phyloP scores from a whole-genome alignment of 1,139 yeast genomes.

The Diutina siamensis region DNA sequence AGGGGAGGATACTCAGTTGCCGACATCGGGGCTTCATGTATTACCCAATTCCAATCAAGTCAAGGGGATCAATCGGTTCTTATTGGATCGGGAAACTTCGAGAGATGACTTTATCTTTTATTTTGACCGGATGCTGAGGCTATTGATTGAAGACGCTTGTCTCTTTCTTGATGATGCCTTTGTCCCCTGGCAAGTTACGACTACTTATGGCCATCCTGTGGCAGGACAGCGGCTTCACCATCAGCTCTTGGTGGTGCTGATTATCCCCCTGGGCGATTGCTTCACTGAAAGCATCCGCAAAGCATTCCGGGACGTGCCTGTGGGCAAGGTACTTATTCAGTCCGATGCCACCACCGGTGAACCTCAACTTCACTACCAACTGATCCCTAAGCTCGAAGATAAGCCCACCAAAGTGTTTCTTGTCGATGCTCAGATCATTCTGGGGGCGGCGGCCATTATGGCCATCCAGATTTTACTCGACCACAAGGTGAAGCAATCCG shows the following conservation, averaged over 20 bases:
- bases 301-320: conserved; percentile 62
- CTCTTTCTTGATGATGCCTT: conserved; percentile 23
- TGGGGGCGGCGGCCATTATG: conserved; percentile 94
- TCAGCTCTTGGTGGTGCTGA: conserved; percentile 58
- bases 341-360: conserved; percentile 86
- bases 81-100: conserved; percentile 42
- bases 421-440: conserved; percentile 78
- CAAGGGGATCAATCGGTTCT: conserved; percentile 57
- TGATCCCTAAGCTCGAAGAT: conserved; percentile 34
- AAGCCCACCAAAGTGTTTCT: conserved; percentile 23
- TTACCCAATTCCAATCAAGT: conserved; percentile 59
- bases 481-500: conserved; percentile 53
- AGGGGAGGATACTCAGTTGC: conserved; percentile 30
- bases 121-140: conserved; percentile 67
- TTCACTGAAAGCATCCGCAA: conserved; percentile 68
- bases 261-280: conserved; percentile 88
- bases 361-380: conserved; percentile 76
- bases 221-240: conserved; percentile 33
- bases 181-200: conserved; percentile 12
- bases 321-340: conserved; percentile 81
- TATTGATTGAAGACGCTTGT: conserved; percentile 57
- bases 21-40: conserved; percentile 18
- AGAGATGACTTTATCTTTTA: conserved; percentile 77
- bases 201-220: conserved; percentile 16
- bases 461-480: conserved; percentile 81